Conservation (phyloP, 345 rosid species). For the Euphorbia tirucalli region DNA sequence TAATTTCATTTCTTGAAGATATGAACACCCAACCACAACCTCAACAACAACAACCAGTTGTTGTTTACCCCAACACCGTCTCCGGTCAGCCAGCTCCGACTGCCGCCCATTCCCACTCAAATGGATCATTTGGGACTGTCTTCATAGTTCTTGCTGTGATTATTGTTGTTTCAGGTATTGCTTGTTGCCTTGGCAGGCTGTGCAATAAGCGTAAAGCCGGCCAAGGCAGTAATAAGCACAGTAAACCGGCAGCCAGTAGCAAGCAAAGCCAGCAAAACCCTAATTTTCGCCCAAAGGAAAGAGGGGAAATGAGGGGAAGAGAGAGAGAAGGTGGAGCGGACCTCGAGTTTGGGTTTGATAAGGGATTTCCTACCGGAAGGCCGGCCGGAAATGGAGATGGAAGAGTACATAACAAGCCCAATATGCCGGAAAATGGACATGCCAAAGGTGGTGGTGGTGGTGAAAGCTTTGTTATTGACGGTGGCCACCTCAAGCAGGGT, state of each 20-base stretch:
- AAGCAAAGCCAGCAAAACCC: slow-evolving; percentile 14
- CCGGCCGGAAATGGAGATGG: slow-evolving; percentile 23
- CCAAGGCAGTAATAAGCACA: slow-evolving; percentile 11
- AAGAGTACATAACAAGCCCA: slow-evolving; percentile 24
- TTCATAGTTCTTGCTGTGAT: slow-evolving; percentile 62
- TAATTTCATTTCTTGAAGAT: slow-evolving; percentile 1
- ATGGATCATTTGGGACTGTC: slow-evolving; percentile 68
- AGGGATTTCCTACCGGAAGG: slow-evolving; percentile 23
- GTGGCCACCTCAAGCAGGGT: slow-evolving; percentile 12
- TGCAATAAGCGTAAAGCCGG: slow-evolving; percentile 32
- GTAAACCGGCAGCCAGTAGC: background rate
- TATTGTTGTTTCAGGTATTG: slow-evolving; percentile 45
- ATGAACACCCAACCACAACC: slow-evolving; percentile 15
- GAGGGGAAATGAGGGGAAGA: slow-evolving; percentile 6
- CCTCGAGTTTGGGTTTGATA: slow-evolving; percentile 49
- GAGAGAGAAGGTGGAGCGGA: slow-evolving; percentile 22
- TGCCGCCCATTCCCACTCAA: slow-evolving; percentile 39
- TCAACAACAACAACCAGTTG: slow-evolving; percentile 42
- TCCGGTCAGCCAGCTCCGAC: slow-evolving; percentile 34
- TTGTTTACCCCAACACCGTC: slow-evolving; percentile 53
- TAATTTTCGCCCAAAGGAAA: slow-evolving; percentile 5
- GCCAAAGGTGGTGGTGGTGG: background rate
- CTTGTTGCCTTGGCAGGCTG: slow-evolving; percentile 59
- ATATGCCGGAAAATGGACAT: slow-evolving; percentile 9
- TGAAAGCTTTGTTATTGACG: background rate